These are phyloP conservation scores for Thymus quinquecostatus DNA, from an alignment of 257 asterid species.

Conservation along the genomic window DNA sequence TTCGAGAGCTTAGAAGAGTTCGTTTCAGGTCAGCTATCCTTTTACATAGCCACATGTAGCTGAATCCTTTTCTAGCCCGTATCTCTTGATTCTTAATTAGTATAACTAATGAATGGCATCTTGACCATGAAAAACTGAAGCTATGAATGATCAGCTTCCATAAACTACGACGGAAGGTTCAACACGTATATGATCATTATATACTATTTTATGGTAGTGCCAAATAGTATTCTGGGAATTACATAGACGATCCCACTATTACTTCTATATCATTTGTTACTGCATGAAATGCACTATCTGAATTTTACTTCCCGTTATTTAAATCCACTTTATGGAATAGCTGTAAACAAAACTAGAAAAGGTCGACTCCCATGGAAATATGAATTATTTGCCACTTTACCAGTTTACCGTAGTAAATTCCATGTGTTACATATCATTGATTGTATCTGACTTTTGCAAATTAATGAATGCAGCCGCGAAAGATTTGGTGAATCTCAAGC, in stretches of 20 bases:
- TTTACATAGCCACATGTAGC: neutral
- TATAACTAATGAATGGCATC: neutral
- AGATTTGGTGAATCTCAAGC: slow-evolving; percentile 91
- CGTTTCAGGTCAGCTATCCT: slow-evolving; percentile 74
- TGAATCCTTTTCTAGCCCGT: neutral
- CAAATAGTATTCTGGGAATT: neutral
- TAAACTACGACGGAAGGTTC: neutral
- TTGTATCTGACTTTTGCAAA: slow-evolving; percentile 31
- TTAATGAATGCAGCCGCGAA: slow-evolving; percentile 76
- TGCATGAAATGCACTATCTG: neutral
- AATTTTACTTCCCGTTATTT: neutral
- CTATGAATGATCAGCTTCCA: neutral
- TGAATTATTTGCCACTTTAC: neutral
- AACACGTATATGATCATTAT: neutral
- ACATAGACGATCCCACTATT: too few relatives aligned
- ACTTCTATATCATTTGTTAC: neutral
- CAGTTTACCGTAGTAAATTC: neutral
- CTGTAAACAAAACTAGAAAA: neutral
- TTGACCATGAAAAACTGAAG: neutral
- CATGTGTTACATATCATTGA: neutral
- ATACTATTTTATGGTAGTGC: neutral
- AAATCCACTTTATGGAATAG: neutral
- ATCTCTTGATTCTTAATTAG: neutral
- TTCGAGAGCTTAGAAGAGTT: slow-evolving; percentile 90
- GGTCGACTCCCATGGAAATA: neutral